phyloP scores from a whole-genome alignment of 2,329 filamentous ascomycete genomes.

The Colletotrichum sp. region DNA sequence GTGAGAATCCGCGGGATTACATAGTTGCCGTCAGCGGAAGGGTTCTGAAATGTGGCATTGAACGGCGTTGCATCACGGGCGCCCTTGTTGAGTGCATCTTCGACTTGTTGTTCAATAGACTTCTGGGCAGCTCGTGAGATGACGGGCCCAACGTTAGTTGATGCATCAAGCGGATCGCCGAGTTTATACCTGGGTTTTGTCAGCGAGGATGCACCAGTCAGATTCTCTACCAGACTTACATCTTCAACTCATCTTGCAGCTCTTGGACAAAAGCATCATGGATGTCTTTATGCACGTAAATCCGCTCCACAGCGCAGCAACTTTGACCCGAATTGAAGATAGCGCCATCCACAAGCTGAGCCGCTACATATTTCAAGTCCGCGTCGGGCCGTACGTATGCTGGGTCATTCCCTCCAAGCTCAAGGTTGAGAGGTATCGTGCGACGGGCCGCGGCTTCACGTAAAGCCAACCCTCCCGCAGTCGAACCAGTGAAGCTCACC shows the following conservation, averaged over 20 bases:
- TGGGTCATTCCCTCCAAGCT: conserved; percentile 60
- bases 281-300: background rate
- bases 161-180: conserved; percentile 67
- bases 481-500: background rate
- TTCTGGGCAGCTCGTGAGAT: conserved; percentile 66
- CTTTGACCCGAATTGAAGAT: conserved; percentile 63
- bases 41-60: conserved; percentile 60
- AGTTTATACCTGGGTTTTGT: conserved; percentile 43
- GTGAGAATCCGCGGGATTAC: conserved; percentile 78
- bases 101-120: conserved; percentile 64
- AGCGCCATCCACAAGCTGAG: conserved; percentile 74
- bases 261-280: conserved; percentile 59
- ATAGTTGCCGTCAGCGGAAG: conserved; percentile 65
- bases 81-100: conserved; percentile 69
- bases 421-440: background rate
- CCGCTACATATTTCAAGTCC: conserved; percentile 71
- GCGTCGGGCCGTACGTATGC: conserved; percentile 72
- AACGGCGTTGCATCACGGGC: conserved; percentile 65
- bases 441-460: background rate
- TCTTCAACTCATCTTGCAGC: conserved; percentile 62
- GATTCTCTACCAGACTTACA: background rate
- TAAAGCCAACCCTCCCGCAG: background rate
- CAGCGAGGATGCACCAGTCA: background rate
- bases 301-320: background rate
- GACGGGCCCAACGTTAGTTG: conserved; percentile 71